Evolutionary conservation across 2,329 filamentous ascomycete genomes (phyloP), one percentile per base, ranked within the genome.

Genomic region (Colletotrichum limetticola): DNA sequence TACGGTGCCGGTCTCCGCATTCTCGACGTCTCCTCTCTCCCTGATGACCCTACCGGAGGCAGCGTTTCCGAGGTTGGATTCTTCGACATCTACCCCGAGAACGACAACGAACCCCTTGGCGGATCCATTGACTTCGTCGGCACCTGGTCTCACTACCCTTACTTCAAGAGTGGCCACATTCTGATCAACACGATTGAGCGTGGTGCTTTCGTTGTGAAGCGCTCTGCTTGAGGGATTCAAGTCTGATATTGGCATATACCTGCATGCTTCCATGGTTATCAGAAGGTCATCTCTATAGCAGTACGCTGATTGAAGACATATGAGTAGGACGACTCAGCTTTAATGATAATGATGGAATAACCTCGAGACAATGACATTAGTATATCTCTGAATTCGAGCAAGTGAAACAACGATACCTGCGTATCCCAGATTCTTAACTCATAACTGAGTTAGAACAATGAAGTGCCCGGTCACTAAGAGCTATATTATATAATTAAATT

Each of bases 81-180:
- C 79, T 86, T 87, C 75, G 85, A 87, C 72, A 81, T 83, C 58
- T 82, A 86, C 74, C 85, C 85, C 5, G 85, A 75, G 52, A 71
- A 77, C 57, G 76, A 77, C 64, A 58, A 60, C 35, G 57, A 68
- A 28, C 75, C 75, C 22, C 73, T 70, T 12, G 76, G 76, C 26
- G 75, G 74, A 37, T 67, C 64, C 5, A 64, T 70, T 62, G 69
- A 76, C 58, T 72, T 75, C 37, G 67, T 74, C 55, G 76, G 75
- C 9, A 74, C 74, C n/a, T 77, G 76, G 76, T 66, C 67, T n/a
- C 72, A 75, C 35, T 77, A 76, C 69, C 75, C 75, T 55, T 67
- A 74, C 59, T 76, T 76, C 61, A 69, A 72, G 69, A 75, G 75
- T 28, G 76, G 75, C 57, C 74, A 72, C 70, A 73, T 75, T 66